Conservation (phyloP, 2,329 filamentous ascomycete genomes). For the Apiospora arundinis region DNA sequence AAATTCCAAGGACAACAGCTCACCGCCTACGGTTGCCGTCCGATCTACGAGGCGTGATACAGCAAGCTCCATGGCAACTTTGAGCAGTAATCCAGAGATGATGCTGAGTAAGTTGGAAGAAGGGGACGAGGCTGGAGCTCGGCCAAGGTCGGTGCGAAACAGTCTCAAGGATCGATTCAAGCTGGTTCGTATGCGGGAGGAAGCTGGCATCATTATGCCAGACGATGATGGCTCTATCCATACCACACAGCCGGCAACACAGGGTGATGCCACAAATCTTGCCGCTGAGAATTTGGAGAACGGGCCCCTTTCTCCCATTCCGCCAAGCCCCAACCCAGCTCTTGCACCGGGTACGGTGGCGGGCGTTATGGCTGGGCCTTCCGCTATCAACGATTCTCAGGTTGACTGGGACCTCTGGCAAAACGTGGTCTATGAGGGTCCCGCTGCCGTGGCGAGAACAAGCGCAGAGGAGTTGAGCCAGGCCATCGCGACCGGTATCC, state of each 20-base stretch:
- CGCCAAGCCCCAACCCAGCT: conserved; percentile 69
- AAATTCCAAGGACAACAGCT: conserved; percentile 65
- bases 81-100: conserved; percentile 82
- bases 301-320: conserved; percentile 56
- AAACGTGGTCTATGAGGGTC: conserved; percentile 91
- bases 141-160: conserved; percentile 57
- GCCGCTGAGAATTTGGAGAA: conserved; percentile 32
- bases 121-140: conserved; percentile 59
- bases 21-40: conserved; percentile 52
- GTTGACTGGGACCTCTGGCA: conserved; percentile 99
- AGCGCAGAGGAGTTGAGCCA: conserved; percentile 89
- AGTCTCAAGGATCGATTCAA: conserved; percentile 83
- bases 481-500: conserved; percentile 92
- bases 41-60: conserved; percentile 72
- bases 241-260: neutral
- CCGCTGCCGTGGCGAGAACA: conserved; percentile 83
- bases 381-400: conserved; percentile 71
- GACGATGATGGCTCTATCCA: conserved; percentile 43
- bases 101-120: conserved; percentile 80
- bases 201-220: conserved; percentile 61
- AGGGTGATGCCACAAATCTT: conserved; percentile 57
- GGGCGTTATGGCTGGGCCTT: conserved; percentile 78
- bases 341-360: conserved; percentile 86
- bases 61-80: conserved; percentile 77
- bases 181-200: conserved; percentile 75